Percentiles rank a stretch among this genome's conserved stretches.
These are phyloP conservation scores for Apiotrichum veenhuisii DNA, from an alignment of 1,284 basidiomycete genomes.

Conservation along the genomic window DNA sequence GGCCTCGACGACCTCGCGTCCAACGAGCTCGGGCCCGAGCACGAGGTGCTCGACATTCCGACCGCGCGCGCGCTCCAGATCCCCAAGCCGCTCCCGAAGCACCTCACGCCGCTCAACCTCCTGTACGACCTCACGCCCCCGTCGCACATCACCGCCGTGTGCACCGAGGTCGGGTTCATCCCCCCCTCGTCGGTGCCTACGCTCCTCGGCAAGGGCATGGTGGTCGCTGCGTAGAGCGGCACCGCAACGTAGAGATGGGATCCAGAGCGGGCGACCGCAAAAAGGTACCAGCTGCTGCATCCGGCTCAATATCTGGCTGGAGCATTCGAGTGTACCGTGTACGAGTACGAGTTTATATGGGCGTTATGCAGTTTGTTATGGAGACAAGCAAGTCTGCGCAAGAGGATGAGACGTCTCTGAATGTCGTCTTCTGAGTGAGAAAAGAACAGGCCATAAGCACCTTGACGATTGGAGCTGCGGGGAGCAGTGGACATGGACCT, in stretches of 20 bases:
- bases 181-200: constrained; percentile 63
- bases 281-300: too few species aligned
- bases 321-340: neutral
- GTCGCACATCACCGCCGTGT: constrained; percentile 85
- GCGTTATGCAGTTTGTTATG: neutral
- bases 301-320: too few species aligned
- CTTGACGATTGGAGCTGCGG: too few species aligned
- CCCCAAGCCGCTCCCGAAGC: constrained; percentile 19
- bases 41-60: constrained; percentile 25
- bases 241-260: neutral
- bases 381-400: neutral
- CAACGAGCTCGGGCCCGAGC: constrained; percentile 78
- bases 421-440: too few species aligned
- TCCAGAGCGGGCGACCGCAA: too few species aligned
- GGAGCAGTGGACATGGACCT: neutral
- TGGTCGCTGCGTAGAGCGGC: constrained; percentile 1
- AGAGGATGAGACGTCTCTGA: too few species aligned
- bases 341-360: neutral
- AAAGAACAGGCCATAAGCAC: too few species aligned
- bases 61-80: constrained; percentile 17
- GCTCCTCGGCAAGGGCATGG: constrained; percentile 46
- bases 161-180: constrained; percentile 82
- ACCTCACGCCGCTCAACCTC: constrained; percentile 70
- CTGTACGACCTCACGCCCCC: constrained; percentile 90
- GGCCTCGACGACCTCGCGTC: constrained; percentile 92